Conservation (phyloP, 1,139 yeast genomes). For the Arxiozyma slooffiae region DNA sequence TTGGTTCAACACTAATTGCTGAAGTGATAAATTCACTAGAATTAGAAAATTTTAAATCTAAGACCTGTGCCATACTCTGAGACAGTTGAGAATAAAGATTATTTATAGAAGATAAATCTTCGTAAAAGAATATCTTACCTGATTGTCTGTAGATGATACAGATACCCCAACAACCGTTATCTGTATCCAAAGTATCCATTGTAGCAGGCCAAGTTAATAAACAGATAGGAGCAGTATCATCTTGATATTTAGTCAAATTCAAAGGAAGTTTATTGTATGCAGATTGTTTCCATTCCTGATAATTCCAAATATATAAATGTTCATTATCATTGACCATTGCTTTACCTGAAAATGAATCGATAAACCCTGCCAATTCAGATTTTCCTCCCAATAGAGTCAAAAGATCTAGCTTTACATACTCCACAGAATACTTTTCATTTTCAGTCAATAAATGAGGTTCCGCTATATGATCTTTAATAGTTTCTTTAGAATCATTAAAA, state of each 20-base stretch:
- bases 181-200: conserved; percentile 37
- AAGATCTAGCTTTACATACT: conserved; percentile 16
- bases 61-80: conserved; percentile 24
- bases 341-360: conserved; percentile 46
- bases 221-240: conserved; percentile 43
- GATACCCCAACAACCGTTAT: conserved; percentile 39
- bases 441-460: conserved; percentile 21
- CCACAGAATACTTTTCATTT: conserved; percentile 25
- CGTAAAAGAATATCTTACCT: conserved; percentile 41
- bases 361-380: conserved; percentile 33
- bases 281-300: conserved; percentile 52
- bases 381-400: background rate
- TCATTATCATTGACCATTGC: conserved; percentile 46
- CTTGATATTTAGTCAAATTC: conserved; percentile 14
- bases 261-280: conserved; percentile 38
- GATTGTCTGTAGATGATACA: conserved; percentile 29
- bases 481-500: background rate
- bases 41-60: conserved; percentile 32
- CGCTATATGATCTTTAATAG: background rate
- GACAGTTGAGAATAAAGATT: conserved; percentile 31
- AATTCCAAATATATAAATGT: conserved; percentile 61
- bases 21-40: conserved; percentile 49
- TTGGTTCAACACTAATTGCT: conserved; percentile 60
- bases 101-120: conserved; percentile 33
- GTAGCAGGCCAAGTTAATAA: conserved; percentile 58